Percentiles rank a stretch among this genome's conserved stretches.
phyloP scores from a whole-genome alignment of 805 yeast genomes.

The Ogataea methylovora region DNA sequence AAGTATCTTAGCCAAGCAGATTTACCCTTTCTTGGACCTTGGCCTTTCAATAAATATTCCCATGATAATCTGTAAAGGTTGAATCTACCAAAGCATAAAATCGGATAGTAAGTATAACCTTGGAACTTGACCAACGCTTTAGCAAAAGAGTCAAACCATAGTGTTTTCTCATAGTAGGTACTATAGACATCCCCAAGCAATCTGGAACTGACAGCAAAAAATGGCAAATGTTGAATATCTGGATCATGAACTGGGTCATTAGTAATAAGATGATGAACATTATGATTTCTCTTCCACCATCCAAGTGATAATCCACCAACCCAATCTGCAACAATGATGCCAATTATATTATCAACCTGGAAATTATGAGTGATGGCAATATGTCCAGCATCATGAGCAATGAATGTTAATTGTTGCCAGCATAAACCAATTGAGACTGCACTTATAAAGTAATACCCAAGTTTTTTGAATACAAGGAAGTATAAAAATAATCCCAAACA shows the following conservation, averaged over 20 bases:
- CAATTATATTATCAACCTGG: slow-evolving; percentile 66
- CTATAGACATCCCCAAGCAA: slow-evolving; percentile 66
- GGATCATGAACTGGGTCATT: slow-evolving; percentile 94
- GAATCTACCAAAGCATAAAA: slow-evolving; percentile 77
- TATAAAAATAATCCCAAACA: slow-evolving; percentile 45
- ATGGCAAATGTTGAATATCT: slow-evolving; percentile 88
- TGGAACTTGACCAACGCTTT: slow-evolving; percentile 54
- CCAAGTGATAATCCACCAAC: slow-evolving; percentile 86
- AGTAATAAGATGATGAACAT: slow-evolving; percentile 88
- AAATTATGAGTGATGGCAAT: slow-evolving; percentile 75
- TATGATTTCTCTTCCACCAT: slow-evolving; percentile 94
- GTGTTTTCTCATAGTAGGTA: slow-evolving; percentile 64
- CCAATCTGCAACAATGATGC: slow-evolving; percentile 67
- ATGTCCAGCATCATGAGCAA: slow-evolving; percentile 90
- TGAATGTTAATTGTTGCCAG: slow-evolving; percentile 87
- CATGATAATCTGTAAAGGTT: slow-evolving; percentile 77
- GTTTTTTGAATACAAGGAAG: slow-evolving; percentile 41
- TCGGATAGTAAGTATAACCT: slow-evolving; percentile 66
- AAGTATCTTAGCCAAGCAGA: slow-evolving; percentile 84
- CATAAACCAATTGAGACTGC: slow-evolving; percentile 65
- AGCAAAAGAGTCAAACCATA: slow-evolving; percentile 66
- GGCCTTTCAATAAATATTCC: slow-evolving; percentile 66
- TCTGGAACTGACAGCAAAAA: slow-evolving; percentile 76
- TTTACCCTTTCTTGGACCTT: slow-evolving; percentile 73
- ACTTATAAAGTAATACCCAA: slow-evolving; percentile 39